Conservation (phyloP, 345 rosid genomes). For the Limnanthes douglasii region DNA sequence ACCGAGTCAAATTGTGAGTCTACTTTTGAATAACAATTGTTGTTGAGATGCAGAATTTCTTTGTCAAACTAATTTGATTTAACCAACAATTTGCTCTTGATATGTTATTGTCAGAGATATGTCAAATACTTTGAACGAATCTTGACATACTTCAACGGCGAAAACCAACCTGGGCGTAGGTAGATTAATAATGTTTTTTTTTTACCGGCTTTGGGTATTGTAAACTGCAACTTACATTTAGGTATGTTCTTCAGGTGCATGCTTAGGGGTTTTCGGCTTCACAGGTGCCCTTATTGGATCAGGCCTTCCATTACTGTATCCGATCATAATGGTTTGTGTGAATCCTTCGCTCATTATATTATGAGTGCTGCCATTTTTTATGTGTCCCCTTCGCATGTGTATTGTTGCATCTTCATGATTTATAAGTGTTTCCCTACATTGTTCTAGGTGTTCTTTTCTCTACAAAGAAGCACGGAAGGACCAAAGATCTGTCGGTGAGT, state of each 20-base stretch:
- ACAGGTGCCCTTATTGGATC: slow-evolving; percentile 80
- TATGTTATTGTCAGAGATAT: slow-evolving; percentile 35
- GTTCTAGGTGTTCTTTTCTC: slow-evolving; percentile 64
- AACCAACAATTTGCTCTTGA: too few species aligned
- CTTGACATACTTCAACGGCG: slow-evolving; percentile 66
- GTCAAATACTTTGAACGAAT: slow-evolving; percentile 70
- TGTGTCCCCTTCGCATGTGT: not conserved
- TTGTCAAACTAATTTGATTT: not conserved
- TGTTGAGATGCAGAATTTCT: not conserved
- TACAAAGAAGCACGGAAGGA: slow-evolving; percentile 62
- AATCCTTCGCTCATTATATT: not conserved
- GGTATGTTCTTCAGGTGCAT: slow-evolving; percentile 40
- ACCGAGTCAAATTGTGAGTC: slow-evolving; percentile 81
- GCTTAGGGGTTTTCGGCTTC: slow-evolving; percentile 84
- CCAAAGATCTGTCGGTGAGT: slow-evolving; percentile 61
- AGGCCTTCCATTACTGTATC: slow-evolving; percentile 72
- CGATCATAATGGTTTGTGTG: slow-evolving; percentile 43
- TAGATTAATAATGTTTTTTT: slow-evolving; percentile 16
- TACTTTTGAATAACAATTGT: not conserved
- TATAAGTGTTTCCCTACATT: slow-evolving; percentile 3
- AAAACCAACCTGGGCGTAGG: slow-evolving; percentile 72
- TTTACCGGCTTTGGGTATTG: too few species aligned
- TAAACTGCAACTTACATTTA: slow-evolving; percentile 2
- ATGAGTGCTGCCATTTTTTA: not conserved
- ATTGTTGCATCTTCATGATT: not conserved